Evolutionary conservation across 225 moss, liverwort and hornwort species (phyloP), one percentile per base, ranked within the genome.

Genomic region (Pseudisothecium myosuroides): DNA sequence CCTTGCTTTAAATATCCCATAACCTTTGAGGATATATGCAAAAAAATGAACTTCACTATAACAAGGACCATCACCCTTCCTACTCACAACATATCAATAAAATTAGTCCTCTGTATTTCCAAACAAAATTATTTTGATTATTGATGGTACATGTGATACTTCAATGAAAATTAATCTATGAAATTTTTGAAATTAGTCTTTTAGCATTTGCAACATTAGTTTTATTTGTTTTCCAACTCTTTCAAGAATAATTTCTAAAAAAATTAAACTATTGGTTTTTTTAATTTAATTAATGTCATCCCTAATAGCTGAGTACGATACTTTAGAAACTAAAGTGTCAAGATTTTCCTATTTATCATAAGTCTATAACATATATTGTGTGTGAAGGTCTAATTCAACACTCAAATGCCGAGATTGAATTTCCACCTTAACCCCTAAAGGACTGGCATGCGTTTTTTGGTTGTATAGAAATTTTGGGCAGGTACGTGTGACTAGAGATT

Each of bases 291-390:
- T 7, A 18, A 75, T 74, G 5, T 29, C 2, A 0, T 18, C 1
- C 7, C 2, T 31, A 26, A 31, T 47, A 29, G 11, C 47, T 0
- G 1, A 0, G 5, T 31, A 18, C 0, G 0, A 1, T 11, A 47
- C 4, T 2, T 29, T 18, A 11, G 5, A 47, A 43, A 47, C 4
- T 45, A 31, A 0, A 18, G 18, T 47, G 47, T 7, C 10, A 73
- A 73, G 10, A 0, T 73, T 29, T 6, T 10, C 29, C 0, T 73
- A 0, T 73, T 45, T 43, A 73, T 0, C 10, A 45, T 9, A 6
- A 49, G 10, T 49, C 49, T 11, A 49, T 49, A 14, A 50, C 50
- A 50, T 14, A 14, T 14, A 14, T 50, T 50, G 50, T 50, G 3
- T 6, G 14, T 50, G 50, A 50, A 50, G 47, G 50, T 50, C 50